phyloP scores from a whole-genome alignment of 1,284 basidiomycete genomes.

The Moesziomyces sp. region DNA sequence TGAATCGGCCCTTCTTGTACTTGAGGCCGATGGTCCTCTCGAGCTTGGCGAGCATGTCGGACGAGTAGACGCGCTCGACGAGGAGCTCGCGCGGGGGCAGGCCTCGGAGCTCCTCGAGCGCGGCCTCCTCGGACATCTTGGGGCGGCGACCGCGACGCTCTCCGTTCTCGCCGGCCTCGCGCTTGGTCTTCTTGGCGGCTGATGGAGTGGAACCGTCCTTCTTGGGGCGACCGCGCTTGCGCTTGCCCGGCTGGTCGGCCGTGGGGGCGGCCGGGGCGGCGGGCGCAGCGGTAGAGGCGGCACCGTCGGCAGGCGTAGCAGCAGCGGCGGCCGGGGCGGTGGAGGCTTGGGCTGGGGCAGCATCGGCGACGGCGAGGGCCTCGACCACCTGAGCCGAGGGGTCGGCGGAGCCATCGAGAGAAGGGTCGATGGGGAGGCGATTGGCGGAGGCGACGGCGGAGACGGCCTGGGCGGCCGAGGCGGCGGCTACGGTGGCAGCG shows the following conservation, averaged over 20 bases:
- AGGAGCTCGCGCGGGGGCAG: constrained; percentile 38
- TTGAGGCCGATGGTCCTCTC: constrained; percentile 45
- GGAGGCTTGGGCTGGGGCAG: constrained; percentile 2
- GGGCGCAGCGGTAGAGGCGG: constrained; percentile 8
- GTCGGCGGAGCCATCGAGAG: constrained; percentile 14
- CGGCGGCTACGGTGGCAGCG: constrained; percentile 46
- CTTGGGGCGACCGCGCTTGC: constrained; percentile 40
- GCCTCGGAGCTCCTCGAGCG: constrained; percentile 24
- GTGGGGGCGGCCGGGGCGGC: constrained; percentile 5
- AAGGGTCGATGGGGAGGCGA: constrained; percentile 45
- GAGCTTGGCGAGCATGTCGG: constrained; percentile 47
- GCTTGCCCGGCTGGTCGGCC: constrained; percentile 25
- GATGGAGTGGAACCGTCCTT: constrained; percentile 29
- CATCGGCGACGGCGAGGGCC: constrained; percentile 8
- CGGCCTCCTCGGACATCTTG: constrained; percentile 40
- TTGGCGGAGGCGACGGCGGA: constrained; percentile 37
- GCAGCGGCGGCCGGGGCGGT: constrained; percentile 5
- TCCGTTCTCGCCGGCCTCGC: constrained; percentile 27
- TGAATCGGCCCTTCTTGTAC: constrained; percentile 45
- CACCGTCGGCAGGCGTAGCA: constrained; percentile 5
- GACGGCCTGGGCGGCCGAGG: constrained; percentile 43
- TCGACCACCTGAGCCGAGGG: neutral
- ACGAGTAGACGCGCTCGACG: constrained; percentile 49
- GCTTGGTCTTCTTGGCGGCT: constrained; percentile 32
- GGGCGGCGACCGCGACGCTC: constrained; percentile 30